Base-by-base conservation (phyloP, 2,329 filamentous ascomycete genomes). In the Chrysoporthe cubensis region DNA sequence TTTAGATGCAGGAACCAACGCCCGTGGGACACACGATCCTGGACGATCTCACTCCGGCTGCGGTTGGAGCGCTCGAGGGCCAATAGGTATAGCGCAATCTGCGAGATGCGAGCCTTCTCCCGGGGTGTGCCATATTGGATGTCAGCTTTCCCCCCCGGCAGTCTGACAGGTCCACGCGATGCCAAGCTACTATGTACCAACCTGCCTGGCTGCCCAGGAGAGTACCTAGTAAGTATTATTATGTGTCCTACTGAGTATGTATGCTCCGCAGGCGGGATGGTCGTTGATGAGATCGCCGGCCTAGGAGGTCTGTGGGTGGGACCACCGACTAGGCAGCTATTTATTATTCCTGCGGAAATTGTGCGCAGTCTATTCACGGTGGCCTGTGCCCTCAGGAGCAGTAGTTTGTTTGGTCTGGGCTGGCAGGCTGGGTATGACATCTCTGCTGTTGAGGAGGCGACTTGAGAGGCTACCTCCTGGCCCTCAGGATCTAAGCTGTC, bases 41-140 rank as follows among this genome's bases (percentile, higher is more conserved):
- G 8, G 13, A 59, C 21, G 50, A 40, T 40, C 16, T 54, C 54
- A 44, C 7, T 21, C 34, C 11, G 34, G 16, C 11, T 37, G 56
- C 16, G 44, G 32, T n/a, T 54, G 61, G 48, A 21, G 50, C 26
- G 14, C 61, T 54, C 26, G 26, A 42, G 58, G 58, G 44, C 32
- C 50, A 57, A 64, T 44, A 32, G 61, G 61, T 46, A 54, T 64
- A 59, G 60, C 34, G 54, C 37, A 26, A 52, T 11, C 57, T 60
- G 65, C 54, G 44, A 64, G 54, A 48, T 42, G 50, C 50, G 32
- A 26, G 40, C 32, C 43, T 21, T 14, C 40, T 16, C 21, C 34
- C 37, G n/a, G 52, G 43, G 40, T 46, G 13, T 11, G 50, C 40
- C 61, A 46, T 21, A n/a, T 14, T 46, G 65, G 37, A 7, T 37